These are phyloP conservation scores for Exophiala bonariae DNA, from an alignment of 2,329 filamentous ascomycete species.

Conservation along the genomic window DNA sequence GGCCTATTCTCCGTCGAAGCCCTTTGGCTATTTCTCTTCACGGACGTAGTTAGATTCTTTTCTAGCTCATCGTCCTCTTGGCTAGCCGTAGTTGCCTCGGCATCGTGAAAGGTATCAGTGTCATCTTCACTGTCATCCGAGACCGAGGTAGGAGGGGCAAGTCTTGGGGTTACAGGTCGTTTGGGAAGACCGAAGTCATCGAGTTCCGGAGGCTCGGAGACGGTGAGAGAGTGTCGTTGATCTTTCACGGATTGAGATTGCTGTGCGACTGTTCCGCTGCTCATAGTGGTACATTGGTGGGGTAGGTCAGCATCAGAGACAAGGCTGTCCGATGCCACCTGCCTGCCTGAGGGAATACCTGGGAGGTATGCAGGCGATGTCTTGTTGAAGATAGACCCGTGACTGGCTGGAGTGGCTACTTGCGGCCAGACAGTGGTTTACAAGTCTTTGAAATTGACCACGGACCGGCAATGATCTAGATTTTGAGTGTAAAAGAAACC, in stretches of 20 bases:
- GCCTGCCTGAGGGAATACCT: background rate
- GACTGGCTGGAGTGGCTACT: too few species aligned
- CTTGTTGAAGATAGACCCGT: too few species aligned
- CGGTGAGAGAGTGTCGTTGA: background rate
- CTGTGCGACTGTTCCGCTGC: slow-evolving; percentile 12
- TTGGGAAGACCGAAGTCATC: slow-evolving; percentile 74
- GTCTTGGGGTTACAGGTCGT: slow-evolving; percentile 30
- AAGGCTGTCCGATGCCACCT: slow-evolving; percentile 13
- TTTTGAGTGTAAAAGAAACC: too few species aligned
- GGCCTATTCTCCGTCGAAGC: too few species aligned
- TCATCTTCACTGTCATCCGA: slow-evolving; percentile 41
- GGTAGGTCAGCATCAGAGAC: slow-evolving; percentile 19
- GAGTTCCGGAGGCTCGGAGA: slow-evolving; percentile 44
- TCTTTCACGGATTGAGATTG: slow-evolving; percentile 5
- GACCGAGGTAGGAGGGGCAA: slow-evolving; percentile 1
- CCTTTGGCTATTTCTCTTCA: too few species aligned
- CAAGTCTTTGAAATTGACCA: too few species aligned
- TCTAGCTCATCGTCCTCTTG: slow-evolving; percentile 1
- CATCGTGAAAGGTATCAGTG: slow-evolving; percentile 38
- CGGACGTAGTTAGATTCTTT: too few species aligned
- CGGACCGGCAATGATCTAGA: too few species aligned
- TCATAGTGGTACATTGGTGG: slow-evolving; percentile 22
- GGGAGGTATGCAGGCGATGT: background rate
- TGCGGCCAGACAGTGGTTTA: too few species aligned
- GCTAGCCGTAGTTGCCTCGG: slow-evolving; percentile 28